Evolutionary conservation across 768 basidiomycete genomes (phyloP).

Genomic region (Rhodosporidiobolus sp.): DNA sequence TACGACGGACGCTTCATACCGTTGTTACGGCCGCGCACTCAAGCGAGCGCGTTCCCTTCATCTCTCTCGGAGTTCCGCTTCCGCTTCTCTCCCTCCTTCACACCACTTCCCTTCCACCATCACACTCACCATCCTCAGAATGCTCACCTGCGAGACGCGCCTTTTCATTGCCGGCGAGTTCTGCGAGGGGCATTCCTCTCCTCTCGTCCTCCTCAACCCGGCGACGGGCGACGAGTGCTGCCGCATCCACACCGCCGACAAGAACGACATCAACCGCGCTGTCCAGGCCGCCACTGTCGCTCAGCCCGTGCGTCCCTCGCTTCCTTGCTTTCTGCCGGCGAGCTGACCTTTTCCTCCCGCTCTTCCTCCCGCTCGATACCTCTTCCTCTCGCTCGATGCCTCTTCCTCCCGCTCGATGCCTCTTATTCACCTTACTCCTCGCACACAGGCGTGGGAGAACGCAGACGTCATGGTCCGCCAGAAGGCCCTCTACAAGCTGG

Average conservation of each 20-base stretch:
- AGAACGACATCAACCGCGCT: conserved; percentile 32
- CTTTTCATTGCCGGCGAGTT: conserved; percentile 31
- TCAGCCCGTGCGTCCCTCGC: conserved; percentile 19
- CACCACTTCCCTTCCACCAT: neutral
- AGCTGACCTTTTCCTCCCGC: neutral
- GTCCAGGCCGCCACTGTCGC: conserved; percentile 23
- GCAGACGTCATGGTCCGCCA: conserved; percentile 3
- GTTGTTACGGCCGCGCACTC: too few species aligned
- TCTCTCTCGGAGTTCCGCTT: neutral
- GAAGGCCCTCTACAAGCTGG: conserved; percentile 37
- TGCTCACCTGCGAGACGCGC: conserved; percentile 13
- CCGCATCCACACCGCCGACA: conserved; percentile 15
- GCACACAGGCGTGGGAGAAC: conserved; percentile 2
- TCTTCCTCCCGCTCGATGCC: too few species aligned
- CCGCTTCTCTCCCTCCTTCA: neutral
- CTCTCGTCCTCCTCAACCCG: conserved; percentile 29
- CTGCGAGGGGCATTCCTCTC: conserved; percentile 1
- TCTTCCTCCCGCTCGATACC: neutral
- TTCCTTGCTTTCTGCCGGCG: neutral
- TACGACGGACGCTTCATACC: too few species aligned
- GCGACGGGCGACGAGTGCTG: conserved; percentile 19
- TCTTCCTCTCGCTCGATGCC: too few species aligned
- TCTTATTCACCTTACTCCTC: too few species aligned
- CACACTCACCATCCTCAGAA: neutral
- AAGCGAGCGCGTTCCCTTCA: too few species aligned